Conservation (phyloP, 805 yeast species). For the Torulaspora franciscae region DNA sequence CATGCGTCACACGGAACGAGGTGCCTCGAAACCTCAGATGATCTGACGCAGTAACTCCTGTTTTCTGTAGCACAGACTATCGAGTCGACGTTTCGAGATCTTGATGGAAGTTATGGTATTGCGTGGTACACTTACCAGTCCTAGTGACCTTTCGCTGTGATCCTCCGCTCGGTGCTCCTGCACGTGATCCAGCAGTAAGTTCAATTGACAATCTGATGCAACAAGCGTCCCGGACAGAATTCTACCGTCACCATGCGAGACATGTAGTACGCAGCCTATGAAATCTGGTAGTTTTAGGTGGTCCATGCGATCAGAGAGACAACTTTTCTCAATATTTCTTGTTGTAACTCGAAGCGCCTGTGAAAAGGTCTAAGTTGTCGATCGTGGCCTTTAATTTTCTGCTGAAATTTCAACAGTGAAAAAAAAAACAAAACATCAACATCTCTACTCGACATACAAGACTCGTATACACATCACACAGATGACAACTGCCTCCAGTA, state of each 20-base stretch:
- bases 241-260: slow-evolving; percentile 37
- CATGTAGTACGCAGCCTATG: slow-evolving; percentile 34
- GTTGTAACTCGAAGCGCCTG: not conserved
- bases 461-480: not conserved
- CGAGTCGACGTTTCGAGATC: slow-evolving; percentile 27
- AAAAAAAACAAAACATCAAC: slow-evolving; percentile 4
- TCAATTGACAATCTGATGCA: slow-evolving; percentile 43
- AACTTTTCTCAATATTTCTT: not conserved
- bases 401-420: not conserved
- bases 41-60: slow-evolving; percentile 12
- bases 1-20: slow-evolving; percentile 1
- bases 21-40: not conserved
- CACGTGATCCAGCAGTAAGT: slow-evolving; percentile 40
- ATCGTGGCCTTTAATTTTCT: not conserved
- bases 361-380: not conserved
- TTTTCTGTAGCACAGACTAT: slow-evolving; percentile 14
- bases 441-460: not conserved
- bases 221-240: slow-evolving; percentile 37
- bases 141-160: slow-evolving; percentile 38
- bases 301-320: slow-evolving; percentile 11
- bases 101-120: slow-evolving; percentile 33
- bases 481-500: slow-evolving; percentile 4
- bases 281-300: slow-evolving; percentile 21
- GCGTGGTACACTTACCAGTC: slow-evolving; percentile 51
- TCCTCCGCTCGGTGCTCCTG: slow-evolving; percentile 27